Evolutionary conservation across 2,329 filamentous ascomycete species (phyloP), one percentile per base, ranked within the genome.

Genomic region (Biscogniauxia marginata): DNA sequence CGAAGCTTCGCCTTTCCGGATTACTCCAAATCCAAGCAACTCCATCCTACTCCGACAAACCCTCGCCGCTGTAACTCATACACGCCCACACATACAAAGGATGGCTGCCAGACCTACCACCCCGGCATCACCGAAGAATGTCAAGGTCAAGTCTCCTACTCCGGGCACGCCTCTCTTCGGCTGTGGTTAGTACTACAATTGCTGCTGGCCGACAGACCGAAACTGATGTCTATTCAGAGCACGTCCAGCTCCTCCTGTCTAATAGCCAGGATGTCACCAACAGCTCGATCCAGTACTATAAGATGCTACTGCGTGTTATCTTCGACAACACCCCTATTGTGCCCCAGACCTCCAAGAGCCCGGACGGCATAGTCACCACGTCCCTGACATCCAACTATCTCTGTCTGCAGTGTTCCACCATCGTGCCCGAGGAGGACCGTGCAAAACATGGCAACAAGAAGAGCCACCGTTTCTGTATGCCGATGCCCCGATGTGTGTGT

Each of bases 401-500:
- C 22, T 91, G 88, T 65, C 73, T 91, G 49, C 88, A 91, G 72
- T 93, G 90, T 66, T 84, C 87, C 9, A 81, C 78, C 50, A 89
- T 89, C 20, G 82, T 88, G 57, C 83, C 82, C 11, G 83, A 86
- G 60, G 83, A 88, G 51, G 85, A 89, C 60, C 80, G 86, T 51
- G 73, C 82, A 50, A 83, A 83, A 66, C 90, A 93, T 72, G 86
- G 86, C 11, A 81, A 79, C 16, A 84, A 86, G 54, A 91, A 89
- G 69, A 78, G 79, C 50, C 90, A 93, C 72, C 81, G 85, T 51
- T 91, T 93, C 65, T 91, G 89, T 92, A 78, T 54, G 78, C 73
- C 49, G 7, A 25, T 13, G 18, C n/a, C 9, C 9, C 19, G 4
- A 2, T n/a, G 9, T 25, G 7, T 24, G 19, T n/a, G 43, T 13